These are phyloP conservation scores for Colletotrichum liriopes DNA, from an alignment of 2,329 filamentous ascomycete species.

Conservation along the genomic window DNA sequence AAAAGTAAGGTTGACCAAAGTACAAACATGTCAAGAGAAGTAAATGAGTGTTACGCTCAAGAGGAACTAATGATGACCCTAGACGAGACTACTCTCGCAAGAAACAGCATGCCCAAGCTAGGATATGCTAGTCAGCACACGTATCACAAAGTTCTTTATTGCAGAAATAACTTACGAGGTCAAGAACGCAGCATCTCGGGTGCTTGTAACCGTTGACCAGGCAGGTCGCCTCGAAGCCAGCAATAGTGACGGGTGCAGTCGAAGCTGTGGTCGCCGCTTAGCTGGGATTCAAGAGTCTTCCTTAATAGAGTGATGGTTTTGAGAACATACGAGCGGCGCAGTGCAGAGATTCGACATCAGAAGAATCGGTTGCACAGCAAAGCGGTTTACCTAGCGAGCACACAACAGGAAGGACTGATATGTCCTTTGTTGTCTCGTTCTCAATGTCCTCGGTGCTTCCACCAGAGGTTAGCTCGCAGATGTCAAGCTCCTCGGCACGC, in stretches of 20 bases:
- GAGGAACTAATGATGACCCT: background rate
- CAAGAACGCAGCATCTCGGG: slow-evolving; percentile 19
- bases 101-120: background rate
- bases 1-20: accelerated
- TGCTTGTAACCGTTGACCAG: background rate
- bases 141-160: background rate
- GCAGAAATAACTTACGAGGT: slow-evolving; percentile 1
- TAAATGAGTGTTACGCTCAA: background rate
- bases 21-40: accelerated
- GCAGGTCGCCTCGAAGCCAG: slow-evolving; percentile 4
- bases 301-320: accelerated
- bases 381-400: background rate
- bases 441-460: background rate
- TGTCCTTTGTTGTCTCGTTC: background rate
- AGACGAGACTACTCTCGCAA: background rate
- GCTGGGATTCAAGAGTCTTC: background rate
- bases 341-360: background rate
- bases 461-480: background rate
- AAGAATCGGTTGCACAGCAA: slow-evolving; percentile 3
- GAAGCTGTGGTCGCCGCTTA: background rate
- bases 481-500: background rate
- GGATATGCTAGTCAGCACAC: background rate
- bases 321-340: slow-evolving; percentile 16
- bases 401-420: background rate
- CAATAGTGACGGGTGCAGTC: background rate